Conservation (phyloP, 805 yeast genomes). For the Torulaspora gathmanii region DNA sequence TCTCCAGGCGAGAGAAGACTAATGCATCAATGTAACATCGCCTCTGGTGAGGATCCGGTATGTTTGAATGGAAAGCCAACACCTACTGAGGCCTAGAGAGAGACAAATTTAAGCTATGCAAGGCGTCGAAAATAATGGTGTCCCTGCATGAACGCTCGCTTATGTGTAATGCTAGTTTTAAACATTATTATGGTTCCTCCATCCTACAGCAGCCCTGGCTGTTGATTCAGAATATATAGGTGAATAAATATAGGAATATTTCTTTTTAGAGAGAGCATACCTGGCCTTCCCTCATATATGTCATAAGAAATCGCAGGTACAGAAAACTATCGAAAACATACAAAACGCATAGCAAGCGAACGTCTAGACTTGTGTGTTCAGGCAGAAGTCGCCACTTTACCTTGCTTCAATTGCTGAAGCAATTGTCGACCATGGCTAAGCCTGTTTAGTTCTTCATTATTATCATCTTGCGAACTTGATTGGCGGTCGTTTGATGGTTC, state of each 20-base stretch:
- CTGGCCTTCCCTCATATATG: constrained; percentile 1
- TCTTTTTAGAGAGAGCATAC: background rate
- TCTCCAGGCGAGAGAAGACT: constrained; percentile 70
- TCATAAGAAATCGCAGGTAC: constrained; percentile 1
- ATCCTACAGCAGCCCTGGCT: too few relatives aligned
- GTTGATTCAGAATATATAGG: too few relatives aligned
- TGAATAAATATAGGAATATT: background rate
- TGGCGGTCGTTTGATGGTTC: background rate
- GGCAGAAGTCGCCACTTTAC: constrained; percentile 16
- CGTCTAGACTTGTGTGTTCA: background rate
- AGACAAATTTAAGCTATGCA: background rate
- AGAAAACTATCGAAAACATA: constrained; percentile 2
- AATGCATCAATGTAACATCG: constrained; percentile 93
- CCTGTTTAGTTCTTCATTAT: constrained; percentile 5
- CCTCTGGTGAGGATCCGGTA: constrained; percentile 69
- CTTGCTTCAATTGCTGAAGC: constrained; percentile 30
- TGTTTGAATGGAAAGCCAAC: constrained; percentile 5
- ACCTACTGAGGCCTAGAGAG: background rate
- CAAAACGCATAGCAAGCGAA: background rate
- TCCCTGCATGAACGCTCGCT: background rate
- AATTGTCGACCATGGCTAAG: constrained; percentile 30
- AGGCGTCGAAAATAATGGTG: constrained; percentile 1
- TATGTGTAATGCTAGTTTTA: background rate
- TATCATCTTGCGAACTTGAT: background rate
- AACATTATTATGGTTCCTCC: too few relatives aligned